Evolutionary conservation across 306 rosid genomes (phyloP), one percentile per base, ranked within the genome.

Genomic region (Trifolium repens): DNA sequence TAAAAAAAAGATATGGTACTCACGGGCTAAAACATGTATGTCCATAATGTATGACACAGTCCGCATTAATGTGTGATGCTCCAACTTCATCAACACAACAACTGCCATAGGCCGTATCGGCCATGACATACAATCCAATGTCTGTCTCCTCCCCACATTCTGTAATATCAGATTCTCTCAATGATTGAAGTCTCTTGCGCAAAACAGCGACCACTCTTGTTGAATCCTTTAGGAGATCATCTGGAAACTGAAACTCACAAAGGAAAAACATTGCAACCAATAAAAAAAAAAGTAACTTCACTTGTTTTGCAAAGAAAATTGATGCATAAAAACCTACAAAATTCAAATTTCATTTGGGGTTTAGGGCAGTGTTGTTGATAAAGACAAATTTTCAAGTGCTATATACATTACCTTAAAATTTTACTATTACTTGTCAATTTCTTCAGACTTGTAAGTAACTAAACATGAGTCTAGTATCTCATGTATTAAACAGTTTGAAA

Each of bases 41-140:
- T 27, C 98, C 97, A 80, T 94, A 94, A 82, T 94, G 97, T 62
- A 94, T 82, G 54, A 91, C 96, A 78, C 83, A 86, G 72, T 94
- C 88, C 47, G 96, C 97, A 60, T 83, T 82, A 4, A 79, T 84
- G 42, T 87, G 97, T 46, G 93, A 86, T 5, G 97, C 98, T 79
- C 94, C 98, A 35, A 91, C 97, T 86, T 90, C 98, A 82, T 94
- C 98, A 55, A 91, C 85, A 67, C 98, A 91, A 64, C 98, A 94
- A 78, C 94, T 94, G 26, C 98, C 98, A 65, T 87, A 93, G 4
- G 97, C 78, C 6, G 96, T 89, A 89, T 94, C 98, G 2, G 96
- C 97, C 97, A 91, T 91, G 24, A 94, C 84, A 77, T 58, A 94
- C 83, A 94, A 78, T 32, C 85, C 79, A 22, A 85, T 82, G 9